A percentile compares a stretch with the other conserved stretches of the same genome.
These are phyloP conservation scores for Parathielavia appendiculata DNA, from an alignment of 495 filamentous ascomycete species.

Conservation along the genomic window DNA sequence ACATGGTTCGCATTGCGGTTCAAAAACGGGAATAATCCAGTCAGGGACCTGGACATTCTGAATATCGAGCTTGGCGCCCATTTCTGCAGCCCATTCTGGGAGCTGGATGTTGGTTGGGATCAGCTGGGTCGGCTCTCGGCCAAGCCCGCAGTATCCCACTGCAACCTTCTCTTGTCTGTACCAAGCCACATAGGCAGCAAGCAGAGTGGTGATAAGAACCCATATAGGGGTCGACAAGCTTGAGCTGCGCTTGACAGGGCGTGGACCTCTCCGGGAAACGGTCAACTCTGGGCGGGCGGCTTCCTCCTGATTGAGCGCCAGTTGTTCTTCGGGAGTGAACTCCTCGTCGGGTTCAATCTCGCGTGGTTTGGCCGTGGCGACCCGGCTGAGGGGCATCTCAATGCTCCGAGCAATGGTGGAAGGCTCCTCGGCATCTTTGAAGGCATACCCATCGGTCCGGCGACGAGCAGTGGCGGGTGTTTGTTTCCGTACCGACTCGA, in stretches of 20 bases:
- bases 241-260: slow-evolving; percentile 14
- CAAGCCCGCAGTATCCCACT: slow-evolving; percentile 90
- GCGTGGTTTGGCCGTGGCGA: slow-evolving; percentile 19
- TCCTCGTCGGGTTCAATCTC: slow-evolving; percentile 69
- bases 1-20: slow-evolving; percentile 86
- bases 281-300: slow-evolving; percentile 33
- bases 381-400: slow-evolving; percentile 41
- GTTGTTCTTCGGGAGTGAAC: slow-evolving; percentile 85
- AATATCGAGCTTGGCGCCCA: slow-evolving; percentile 41
- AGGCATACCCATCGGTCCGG: slow-evolving; percentile 33
- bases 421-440: slow-evolving; percentile 21
- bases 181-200: slow-evolving; percentile 70
- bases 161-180: slow-evolving; percentile 92
- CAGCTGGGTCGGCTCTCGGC: slow-evolving; percentile 49
- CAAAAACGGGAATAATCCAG: slow-evolving; percentile 59
- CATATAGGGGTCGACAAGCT: slow-evolving; percentile 52
- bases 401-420: slow-evolving; percentile 41
- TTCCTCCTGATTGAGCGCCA: slow-evolving; percentile 64
- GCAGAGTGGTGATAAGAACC: slow-evolving; percentile 58
- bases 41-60: slow-evolving; percentile 49
- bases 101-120: slow-evolving; percentile 43
- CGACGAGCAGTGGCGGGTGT: slow-evolving; percentile 32
- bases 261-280: slow-evolving; percentile 24
- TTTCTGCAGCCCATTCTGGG: slow-evolving; percentile 38
- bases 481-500: slow-evolving; percentile 23